These are phyloP conservation scores for Phaeotremella fagi DNA, from an alignment of 768 basidiomycete species.

Conservation along the genomic window DNA sequence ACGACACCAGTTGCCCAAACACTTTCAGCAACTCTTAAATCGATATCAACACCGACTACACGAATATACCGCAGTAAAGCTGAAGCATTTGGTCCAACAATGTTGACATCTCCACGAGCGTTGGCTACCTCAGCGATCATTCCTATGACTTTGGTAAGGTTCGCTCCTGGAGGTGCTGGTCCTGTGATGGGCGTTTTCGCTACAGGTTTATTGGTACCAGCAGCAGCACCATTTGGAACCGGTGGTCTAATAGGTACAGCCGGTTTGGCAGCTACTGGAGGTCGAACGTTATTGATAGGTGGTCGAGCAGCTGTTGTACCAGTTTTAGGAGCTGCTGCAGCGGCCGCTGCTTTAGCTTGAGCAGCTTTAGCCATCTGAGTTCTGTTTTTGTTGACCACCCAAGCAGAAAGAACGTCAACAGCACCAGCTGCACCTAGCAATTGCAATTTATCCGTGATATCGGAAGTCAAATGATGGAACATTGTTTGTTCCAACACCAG, in stretches of 20 bases:
- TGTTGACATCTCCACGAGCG: slow-evolving; percentile 36
- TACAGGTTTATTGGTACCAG: neutral
- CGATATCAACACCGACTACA: slow-evolving; percentile 38
- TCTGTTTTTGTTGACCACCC: slow-evolving; percentile 41
- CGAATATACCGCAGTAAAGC: slow-evolving; percentile 37
- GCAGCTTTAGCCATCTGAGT: slow-evolving; percentile 26
- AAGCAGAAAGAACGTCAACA: slow-evolving; percentile 37
- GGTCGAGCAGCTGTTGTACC: neutral
- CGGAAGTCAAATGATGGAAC: slow-evolving; percentile 36
- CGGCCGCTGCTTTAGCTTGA: slow-evolving; percentile 6
- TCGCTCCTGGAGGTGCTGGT: slow-evolving; percentile 36
- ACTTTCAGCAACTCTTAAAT: slow-evolving; percentile 30
- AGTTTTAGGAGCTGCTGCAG: slow-evolving; percentile 4
- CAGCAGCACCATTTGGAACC: neutral
- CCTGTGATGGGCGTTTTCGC: slow-evolving; percentile 20
- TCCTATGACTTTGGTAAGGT: slow-evolving; percentile 32
- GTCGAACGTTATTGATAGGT: neutral
- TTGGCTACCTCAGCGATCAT: slow-evolving; percentile 40
- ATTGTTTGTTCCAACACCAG: slow-evolving; percentile 31
- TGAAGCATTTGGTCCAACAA: slow-evolving; percentile 34
- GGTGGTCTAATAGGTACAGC: neutral
- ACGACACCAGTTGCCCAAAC: slow-evolving; percentile 41
- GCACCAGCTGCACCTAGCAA: slow-evolving; percentile 34
- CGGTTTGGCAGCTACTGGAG: neutral
- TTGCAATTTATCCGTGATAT: slow-evolving; percentile 33